phyloP scores from a whole-genome alignment of 495 filamentous ascomycete genomes.

The Pseudevernia furfuracea region DNA sequence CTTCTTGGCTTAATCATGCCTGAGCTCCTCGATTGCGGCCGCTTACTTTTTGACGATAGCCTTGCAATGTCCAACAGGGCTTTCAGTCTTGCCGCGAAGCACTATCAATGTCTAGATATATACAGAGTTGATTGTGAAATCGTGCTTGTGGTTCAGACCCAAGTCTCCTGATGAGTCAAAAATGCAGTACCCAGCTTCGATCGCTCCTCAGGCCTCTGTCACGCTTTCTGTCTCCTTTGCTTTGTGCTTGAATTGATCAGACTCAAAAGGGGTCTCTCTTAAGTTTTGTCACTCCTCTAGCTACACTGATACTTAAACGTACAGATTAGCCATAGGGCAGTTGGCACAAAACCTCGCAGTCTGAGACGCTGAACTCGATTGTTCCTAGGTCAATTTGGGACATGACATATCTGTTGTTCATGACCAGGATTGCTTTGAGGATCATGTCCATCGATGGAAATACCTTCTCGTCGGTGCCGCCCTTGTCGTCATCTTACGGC shows the following conservation, averaged over 20 bases:
- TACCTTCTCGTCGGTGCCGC: background rate
- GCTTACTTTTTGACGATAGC: background rate
- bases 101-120: background rate
- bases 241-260: background rate
- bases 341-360: background rate
- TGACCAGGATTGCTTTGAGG: too few species aligned
- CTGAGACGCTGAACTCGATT: background rate
- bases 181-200: background rate
- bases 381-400: background rate
- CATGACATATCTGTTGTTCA: background rate
- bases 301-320: background rate
- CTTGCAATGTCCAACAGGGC: background rate
- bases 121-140: background rate
- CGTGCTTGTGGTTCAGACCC: background rate
- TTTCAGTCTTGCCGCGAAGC: background rate
- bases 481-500: background rate
- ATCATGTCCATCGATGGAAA: too few species aligned
- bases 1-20: background rate
- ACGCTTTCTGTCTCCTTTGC: background rate
- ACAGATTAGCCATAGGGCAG: background rate
- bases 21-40: background rate
- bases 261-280: background rate
- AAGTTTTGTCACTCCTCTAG: background rate
- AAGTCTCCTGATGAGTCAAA: background rate
- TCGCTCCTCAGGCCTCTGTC: background rate